These are phyloP conservation scores for Chrysochromulina tobinii DNA, from an alignment of 78 protist species.

Conservation along the genomic window DNA sequence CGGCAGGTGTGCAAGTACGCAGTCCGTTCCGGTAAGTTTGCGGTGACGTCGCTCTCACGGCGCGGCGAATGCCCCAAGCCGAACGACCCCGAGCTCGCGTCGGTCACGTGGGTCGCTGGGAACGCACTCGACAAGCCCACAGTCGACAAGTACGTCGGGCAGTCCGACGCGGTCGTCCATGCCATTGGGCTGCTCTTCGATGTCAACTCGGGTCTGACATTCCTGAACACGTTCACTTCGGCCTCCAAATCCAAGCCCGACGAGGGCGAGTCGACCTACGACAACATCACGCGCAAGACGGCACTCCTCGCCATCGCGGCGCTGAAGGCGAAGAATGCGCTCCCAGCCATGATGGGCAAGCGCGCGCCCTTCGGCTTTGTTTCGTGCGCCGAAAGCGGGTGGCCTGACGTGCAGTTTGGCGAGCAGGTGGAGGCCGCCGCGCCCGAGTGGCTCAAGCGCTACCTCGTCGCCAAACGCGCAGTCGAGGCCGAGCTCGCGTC, in stretches of 20 bases:
- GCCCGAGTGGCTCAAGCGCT: neutral
- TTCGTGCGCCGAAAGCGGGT: neutral
- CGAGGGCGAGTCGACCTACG: neutral
- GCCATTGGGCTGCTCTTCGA: neutral
- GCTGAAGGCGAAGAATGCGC: neutral
- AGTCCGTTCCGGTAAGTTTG: neutral
- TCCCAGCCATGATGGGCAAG: neutral
- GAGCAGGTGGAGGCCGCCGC: neutral
- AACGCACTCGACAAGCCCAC: neutral
- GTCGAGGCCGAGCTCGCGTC: neutral
- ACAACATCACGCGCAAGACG: conserved; percentile 9
- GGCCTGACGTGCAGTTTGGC: neutral
- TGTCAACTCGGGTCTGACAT: neutral
- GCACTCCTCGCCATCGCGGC: neutral
- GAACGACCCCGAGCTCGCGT: neutral
- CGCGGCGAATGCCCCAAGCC: neutral
- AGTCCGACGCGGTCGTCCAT: neutral
- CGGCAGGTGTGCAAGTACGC: neutral
- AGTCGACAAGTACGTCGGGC: neutral
- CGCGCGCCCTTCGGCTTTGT: neutral
- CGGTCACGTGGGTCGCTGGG: neutral
- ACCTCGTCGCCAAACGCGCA: neutral
- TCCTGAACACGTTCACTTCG: neutral
- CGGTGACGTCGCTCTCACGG: neutral
- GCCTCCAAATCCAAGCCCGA: no score